Conservation (phyloP, 306 rosid species). For the Medicago ruthenica region DNA sequence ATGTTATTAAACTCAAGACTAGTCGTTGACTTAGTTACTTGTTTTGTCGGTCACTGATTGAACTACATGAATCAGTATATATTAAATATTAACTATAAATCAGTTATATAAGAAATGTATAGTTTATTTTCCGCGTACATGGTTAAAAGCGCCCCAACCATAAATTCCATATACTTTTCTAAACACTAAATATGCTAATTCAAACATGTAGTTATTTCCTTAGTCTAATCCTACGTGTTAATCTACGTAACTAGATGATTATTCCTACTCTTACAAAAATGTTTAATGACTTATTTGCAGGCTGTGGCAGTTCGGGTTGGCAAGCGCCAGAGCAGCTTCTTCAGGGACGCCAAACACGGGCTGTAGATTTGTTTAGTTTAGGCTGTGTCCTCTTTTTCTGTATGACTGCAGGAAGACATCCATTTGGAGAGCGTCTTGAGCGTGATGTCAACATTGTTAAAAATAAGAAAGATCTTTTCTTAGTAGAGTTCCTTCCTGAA, state of each 20-base stretch:
- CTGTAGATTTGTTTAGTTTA: slow-evolving; percentile 83
- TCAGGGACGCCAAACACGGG: slow-evolving; percentile 85
- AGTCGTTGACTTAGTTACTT: neutral
- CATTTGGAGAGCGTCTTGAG: slow-evolving; percentile 83
- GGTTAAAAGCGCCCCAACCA: neutral
- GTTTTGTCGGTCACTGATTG: neutral
- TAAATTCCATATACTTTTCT: neutral
- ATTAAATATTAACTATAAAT: neutral
- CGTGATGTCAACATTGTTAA: slow-evolving; percentile 85
- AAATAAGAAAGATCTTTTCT: slow-evolving; percentile 66
- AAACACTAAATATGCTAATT: neutral
- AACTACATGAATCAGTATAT: neutral
- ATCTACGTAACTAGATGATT: slow-evolving; percentile 5
- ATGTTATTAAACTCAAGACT: neutral
- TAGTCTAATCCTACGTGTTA: slow-evolving; percentile 25
- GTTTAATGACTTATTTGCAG: slow-evolving; percentile 52
- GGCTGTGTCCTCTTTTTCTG: slow-evolving; percentile 88
- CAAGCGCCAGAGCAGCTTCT: slow-evolving; percentile 90
- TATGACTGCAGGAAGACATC: slow-evolving; percentile 84
- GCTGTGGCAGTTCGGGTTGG: slow-evolving; percentile 97
- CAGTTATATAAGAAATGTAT: neutral
- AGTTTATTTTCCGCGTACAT: neutral
- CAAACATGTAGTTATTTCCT: neutral
- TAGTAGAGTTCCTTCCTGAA: slow-evolving; percentile 76
- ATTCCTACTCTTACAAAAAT: slow-evolving; percentile 11